Conservation (phyloP, 352 stramenopile species). For the Phytophthora pinifolia region DNA sequence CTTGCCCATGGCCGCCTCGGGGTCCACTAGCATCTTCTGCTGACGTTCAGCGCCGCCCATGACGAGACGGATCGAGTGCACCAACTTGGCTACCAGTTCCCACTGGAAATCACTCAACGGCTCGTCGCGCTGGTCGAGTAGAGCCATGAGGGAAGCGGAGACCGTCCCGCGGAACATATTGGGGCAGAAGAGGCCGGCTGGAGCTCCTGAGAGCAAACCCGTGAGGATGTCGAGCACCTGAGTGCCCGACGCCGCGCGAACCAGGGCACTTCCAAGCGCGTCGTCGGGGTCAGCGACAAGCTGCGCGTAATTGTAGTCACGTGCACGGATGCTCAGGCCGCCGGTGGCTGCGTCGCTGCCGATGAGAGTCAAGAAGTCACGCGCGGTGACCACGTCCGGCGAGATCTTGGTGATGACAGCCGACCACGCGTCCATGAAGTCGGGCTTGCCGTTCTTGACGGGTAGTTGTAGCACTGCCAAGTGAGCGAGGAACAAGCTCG, state of each 20-base stretch:
- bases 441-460: slow-evolving; percentile 48
- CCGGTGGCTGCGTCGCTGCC: slow-evolving; percentile 35
- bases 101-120: slow-evolving; percentile 52
- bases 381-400: slow-evolving; percentile 55
- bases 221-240: slow-evolving; percentile 71
- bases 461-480: slow-evolving; percentile 53
- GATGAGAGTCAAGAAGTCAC: slow-evolving; percentile 63
- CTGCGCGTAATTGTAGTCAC: slow-evolving; percentile 69
- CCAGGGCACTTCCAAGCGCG: slow-evolving; percentile 40
- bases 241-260: slow-evolving; percentile 52
- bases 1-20: slow-evolving; percentile 53
- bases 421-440: slow-evolving; percentile 79
- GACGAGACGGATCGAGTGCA: slow-evolving; percentile 54
- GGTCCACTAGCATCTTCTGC: slow-evolving; percentile 28
- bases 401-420: slow-evolving; percentile 64
- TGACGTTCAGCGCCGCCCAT: slow-evolving; percentile 27
- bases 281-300: slow-evolving; percentile 55
- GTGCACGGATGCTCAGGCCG: slow-evolving; percentile 44
- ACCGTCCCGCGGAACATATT: slow-evolving; percentile 75
- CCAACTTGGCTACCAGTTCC: slow-evolving; percentile 45
- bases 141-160: slow-evolving; percentile 45
- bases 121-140: slow-evolving; percentile 33
- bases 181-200: slow-evolving; percentile 54
- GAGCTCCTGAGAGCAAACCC: slow-evolving; percentile 52
- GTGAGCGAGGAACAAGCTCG: slow-evolving; percentile 56